Evolutionary conservation across 768 basidiomycete species (phyloP).

Genomic region (Gloeopeniophorella convolvens): DNA sequence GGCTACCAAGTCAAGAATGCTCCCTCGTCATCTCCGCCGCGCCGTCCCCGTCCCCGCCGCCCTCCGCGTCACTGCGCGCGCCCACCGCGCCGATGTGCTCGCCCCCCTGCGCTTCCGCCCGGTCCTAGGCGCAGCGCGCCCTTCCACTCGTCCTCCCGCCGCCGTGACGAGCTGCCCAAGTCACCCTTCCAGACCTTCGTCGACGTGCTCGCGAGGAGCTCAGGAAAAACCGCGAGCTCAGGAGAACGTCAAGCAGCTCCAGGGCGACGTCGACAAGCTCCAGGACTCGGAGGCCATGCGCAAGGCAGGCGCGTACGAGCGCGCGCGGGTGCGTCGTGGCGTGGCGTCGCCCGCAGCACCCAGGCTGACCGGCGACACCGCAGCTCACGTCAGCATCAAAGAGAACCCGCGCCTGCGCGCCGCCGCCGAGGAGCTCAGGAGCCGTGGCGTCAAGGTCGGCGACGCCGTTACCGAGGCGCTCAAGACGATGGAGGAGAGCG

Average conservation of each 20-base stretch:
- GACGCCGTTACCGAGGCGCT: conserved; percentile 93
- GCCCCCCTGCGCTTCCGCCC: conserved; percentile 29
- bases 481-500: conserved; percentile 91
- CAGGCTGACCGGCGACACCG: conserved; percentile 4
- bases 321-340: conserved; percentile 68
- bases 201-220: conserved; percentile 89
- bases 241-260: conserved; percentile 94
- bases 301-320: conserved; percentile 84
- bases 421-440: conserved; percentile 88
- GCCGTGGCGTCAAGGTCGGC: conserved; percentile 83
- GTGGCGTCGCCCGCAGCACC: background rate
- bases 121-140: conserved; percentile 13
- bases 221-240: conserved; percentile 91
- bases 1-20: too few species aligned
- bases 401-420: conserved; percentile 90
- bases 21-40: conserved; percentile 43
- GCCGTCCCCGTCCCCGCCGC: conserved; percentile 28
- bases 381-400: conserved; percentile 92
- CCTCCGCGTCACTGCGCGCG: conserved; percentile 23
- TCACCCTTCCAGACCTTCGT: conserved; percentile 97
- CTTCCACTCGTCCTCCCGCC: conserved; percentile 64
- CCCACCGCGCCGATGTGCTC: conserved; percentile 18
- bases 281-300: conserved; percentile 98
- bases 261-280: conserved; percentile 95
- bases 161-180: conserved; percentile 63